Evolutionary conservation across 441 rosid species (phyloP).

Genomic region (Lagerstroemia fauriei): DNA sequence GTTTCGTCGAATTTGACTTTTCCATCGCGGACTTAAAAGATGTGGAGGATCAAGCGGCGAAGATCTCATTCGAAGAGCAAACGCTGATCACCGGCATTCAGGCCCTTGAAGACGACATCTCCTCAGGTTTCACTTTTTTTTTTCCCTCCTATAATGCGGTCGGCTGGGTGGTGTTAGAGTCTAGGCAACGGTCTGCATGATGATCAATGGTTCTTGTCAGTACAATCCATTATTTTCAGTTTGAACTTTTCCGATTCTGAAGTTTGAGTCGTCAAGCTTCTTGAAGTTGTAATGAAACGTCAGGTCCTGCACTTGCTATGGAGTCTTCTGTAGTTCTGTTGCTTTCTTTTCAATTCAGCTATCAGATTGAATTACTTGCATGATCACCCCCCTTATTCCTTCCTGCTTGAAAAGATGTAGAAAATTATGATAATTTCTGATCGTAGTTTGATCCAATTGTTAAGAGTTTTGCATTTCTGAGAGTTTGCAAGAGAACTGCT

Average conservation of each 20-base stretch:
- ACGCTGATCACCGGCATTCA: constrained; percentile 55
- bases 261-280: neutral
- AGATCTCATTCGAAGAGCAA: constrained; percentile 69
- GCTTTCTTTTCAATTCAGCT: neutral
- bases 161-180: neutral
- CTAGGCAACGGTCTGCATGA: no score
- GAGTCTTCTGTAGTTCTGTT: neutral
- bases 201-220: neutral
- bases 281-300: neutral
- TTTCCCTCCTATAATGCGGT: neutral
- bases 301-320: neutral
- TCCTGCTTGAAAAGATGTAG: neutral
- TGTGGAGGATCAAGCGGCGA: constrained; percentile 75
- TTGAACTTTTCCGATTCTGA: neutral
- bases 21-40: constrained; percentile 34
- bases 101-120: constrained; percentile 54
- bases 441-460: neutral
- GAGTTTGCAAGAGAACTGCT: neutral
- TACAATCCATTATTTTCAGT: neutral
- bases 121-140: constrained; percentile 24
- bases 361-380: neutral
- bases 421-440: neutral
- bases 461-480: neutral
- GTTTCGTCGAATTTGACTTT: neutral
- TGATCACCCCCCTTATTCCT: neutral